phyloP scores from a whole-genome alignment of 2,329 filamentous ascomycete genomes.

The Paraphaeosphaeria minitans region DNA sequence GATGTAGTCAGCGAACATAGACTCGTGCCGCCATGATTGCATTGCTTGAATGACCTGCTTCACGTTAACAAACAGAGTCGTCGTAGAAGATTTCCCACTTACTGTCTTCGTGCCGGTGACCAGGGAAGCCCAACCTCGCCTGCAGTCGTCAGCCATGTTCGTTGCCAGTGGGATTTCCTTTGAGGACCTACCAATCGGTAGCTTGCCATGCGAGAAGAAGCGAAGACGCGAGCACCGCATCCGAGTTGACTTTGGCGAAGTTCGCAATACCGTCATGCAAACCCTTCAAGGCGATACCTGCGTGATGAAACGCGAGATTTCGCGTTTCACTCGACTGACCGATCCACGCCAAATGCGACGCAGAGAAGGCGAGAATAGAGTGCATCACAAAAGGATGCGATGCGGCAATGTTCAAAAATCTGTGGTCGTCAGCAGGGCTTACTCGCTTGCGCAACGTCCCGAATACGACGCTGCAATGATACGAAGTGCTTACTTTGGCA shows the following conservation, averaged over 20 bases:
- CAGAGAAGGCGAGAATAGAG: constrained; percentile 89
- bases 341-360: constrained; percentile 88
- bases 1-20: constrained; percentile 82
- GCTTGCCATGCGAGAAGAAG: constrained; percentile 95
- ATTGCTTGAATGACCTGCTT: constrained; percentile 83
- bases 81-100: constrained; percentile 48
- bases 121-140: constrained; percentile 89
- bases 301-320: constrained; percentile 88
- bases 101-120: constrained; percentile 91
- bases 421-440: constrained; percentile 49
- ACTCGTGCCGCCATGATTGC: constrained; percentile 89
- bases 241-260: constrained; percentile 85
- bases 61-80: constrained; percentile 19
- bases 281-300: constrained; percentile 82
- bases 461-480: constrained; percentile 31
- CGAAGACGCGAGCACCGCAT: constrained; percentile 89
- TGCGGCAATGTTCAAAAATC: constrained; percentile 81
- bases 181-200: constrained; percentile 78
- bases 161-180: not conserved
- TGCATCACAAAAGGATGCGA: constrained; percentile 91
- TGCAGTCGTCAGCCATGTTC: constrained; percentile 45
- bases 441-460: constrained; percentile 21
- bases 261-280: constrained; percentile 83
- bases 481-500: constrained; percentile 75
- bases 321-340: constrained; percentile 84